Conservation (phyloP, 2,329 filamentous ascomycete species). For the Hypoxylon sp. region DNA sequence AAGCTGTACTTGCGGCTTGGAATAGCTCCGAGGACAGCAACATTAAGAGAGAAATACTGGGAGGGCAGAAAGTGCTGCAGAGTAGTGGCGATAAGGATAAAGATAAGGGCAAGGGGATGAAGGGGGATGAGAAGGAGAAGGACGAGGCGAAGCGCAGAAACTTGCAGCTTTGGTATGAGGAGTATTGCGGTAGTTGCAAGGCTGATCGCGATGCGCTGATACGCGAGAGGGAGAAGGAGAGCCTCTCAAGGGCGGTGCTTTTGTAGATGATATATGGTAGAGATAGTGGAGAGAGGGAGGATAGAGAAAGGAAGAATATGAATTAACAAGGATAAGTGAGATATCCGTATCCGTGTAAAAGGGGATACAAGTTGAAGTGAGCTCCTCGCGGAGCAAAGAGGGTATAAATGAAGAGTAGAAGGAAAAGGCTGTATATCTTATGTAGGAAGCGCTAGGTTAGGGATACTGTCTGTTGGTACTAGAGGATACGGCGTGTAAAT, state of each 20-base stretch:
- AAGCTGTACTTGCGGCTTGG: conserved; percentile 58
- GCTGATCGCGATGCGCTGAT: conserved; percentile 57
- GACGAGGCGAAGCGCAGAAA: conserved; percentile 45
- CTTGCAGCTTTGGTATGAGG: conserved; percentile 64
- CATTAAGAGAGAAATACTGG: conserved; percentile 24
- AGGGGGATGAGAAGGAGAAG: conserved; percentile 15
- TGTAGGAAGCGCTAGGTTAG: neutral
- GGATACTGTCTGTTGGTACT: conserved; percentile 6
- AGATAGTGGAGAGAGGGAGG: neutral
- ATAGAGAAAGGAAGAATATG: neutral
- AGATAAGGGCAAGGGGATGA: conserved; percentile 9
- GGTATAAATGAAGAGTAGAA: conserved; percentile 7
- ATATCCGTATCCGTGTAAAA: conserved; percentile 5
- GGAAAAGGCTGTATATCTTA: conserved; percentile 9
- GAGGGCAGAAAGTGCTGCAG: conserved; percentile 51
- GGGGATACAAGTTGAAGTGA: conserved; percentile 1
- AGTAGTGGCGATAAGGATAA: conserved; percentile 39
- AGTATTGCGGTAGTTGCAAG: conserved; percentile 69
- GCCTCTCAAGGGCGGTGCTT: conserved; percentile 5
- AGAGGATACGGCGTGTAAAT: neutral
- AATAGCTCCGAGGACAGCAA: conserved; percentile 25
- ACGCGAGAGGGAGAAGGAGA: conserved; percentile 44
- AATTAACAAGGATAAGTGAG: neutral
- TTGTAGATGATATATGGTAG: neutral
- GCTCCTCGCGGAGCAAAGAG: conserved; percentile 12